Conservation (phyloP, 208 protist genomes). For the Trypanosoma congolense region DNA sequence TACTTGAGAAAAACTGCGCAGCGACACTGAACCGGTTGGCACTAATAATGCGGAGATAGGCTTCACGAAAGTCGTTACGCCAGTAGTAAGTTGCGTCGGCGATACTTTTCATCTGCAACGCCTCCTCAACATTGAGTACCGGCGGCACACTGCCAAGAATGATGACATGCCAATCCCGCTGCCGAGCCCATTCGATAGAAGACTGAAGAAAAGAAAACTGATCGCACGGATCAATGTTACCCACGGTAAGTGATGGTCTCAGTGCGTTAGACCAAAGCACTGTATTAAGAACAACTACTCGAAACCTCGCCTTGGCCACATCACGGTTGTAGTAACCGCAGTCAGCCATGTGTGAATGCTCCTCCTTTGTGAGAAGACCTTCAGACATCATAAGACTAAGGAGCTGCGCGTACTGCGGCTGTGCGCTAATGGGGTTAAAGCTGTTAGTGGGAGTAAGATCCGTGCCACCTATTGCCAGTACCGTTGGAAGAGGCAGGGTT, state of each 20-base stretch:
- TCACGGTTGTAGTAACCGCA: constrained; percentile 71
- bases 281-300: constrained; percentile 71
- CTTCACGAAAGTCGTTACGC: constrained; percentile 40
- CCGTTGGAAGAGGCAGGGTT: background rate
- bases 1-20: constrained; percentile 71
- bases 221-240: constrained; percentile 55
- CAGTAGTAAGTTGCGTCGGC: constrained; percentile 33
- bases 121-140: constrained; percentile 33
- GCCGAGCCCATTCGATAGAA: constrained; percentile 33
- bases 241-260: constrained; percentile 28
- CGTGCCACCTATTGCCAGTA: constrained; percentile 14
- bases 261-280: constrained; percentile 62
- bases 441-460: constrained; percentile 18
- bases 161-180: constrained; percentile 44
- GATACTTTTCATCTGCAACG: constrained; percentile 27
- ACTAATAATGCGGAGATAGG: constrained; percentile 48
- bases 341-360: constrained; percentile 32
- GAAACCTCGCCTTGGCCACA: constrained; percentile 19
- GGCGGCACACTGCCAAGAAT: constrained; percentile 74
- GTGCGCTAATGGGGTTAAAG: constrained; percentile 15
- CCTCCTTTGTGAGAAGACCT: constrained; percentile 31
- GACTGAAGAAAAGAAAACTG: constrained; percentile 69
- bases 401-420: constrained; percentile 22
- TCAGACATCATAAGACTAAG: constrained; percentile 23
- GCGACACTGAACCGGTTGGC: constrained; percentile 41